Percentiles rank a stretch among this genome's conserved stretches.
phyloP scores from a whole-genome alignment of 352 stramenopile genomes.

The Globisporangium abappressorium region DNA sequence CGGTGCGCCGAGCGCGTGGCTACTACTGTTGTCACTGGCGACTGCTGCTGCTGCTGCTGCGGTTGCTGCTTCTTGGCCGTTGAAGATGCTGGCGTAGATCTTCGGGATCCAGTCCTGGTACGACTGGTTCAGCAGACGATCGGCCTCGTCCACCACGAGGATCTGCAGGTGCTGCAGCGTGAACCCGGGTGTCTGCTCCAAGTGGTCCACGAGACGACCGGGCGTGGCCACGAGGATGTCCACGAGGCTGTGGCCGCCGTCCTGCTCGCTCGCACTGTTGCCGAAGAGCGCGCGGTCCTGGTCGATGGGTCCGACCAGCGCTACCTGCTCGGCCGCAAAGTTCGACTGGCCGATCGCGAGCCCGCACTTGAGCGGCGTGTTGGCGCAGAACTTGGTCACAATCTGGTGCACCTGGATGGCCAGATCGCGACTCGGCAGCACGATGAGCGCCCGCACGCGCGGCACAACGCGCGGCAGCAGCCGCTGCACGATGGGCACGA shows the following conservation, averaged over 20 bases:
- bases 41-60: slow-evolving; percentile 26
- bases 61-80: slow-evolving; percentile 39
- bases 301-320: slow-evolving; percentile 52
- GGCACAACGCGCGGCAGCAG: slow-evolving; percentile 78
- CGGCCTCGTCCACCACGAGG: slow-evolving; percentile 97
- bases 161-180: slow-evolving; percentile 96
- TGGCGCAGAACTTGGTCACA: slow-evolving; percentile 51
- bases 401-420: slow-evolving; percentile 89
- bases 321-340: slow-evolving; percentile 76
- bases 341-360: slow-evolving; percentile 91
- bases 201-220: slow-evolving; percentile 95
- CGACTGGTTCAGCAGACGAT: slow-evolving; percentile 95
- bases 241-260: slow-evolving; percentile 79
- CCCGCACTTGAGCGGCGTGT: slow-evolving; percentile 86
- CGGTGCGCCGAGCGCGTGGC: background rate
- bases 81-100: slow-evolving; percentile 86
- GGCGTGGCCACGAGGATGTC: slow-evolving; percentile 98
- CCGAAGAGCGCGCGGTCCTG: slow-evolving; percentile 33
- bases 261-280: slow-evolving; percentile 13
- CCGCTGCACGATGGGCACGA: slow-evolving; percentile 94
- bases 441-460: slow-evolving; percentile 92
- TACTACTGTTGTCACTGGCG: background rate
- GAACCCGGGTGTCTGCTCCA: slow-evolving; percentile 96
- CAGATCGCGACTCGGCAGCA: slow-evolving; percentile 96
- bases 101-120: slow-evolving; percentile 97